These are phyloP conservation scores for Wallacemonas sp. DNA, from an alignment of 208 protist genomes.

Conservation along the genomic window DNA sequence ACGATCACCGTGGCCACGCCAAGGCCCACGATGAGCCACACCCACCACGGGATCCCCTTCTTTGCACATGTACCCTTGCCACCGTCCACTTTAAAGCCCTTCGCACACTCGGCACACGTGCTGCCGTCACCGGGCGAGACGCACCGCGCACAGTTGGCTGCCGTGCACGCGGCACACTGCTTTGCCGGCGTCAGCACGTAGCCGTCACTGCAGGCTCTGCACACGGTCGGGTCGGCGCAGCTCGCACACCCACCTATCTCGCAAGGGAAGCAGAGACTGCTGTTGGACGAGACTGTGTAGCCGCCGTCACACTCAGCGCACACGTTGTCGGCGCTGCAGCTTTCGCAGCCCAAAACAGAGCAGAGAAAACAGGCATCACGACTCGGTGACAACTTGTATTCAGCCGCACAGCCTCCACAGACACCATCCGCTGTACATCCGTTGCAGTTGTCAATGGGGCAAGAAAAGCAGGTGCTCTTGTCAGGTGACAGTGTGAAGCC, in stretches of 20 bases:
- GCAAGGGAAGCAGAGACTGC: background rate
- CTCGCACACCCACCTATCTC: background rate
- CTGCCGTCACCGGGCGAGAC: background rate
- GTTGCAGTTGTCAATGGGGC: background rate
- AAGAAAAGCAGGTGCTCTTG: background rate
- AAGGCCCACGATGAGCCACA: background rate
- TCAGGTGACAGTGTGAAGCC: background rate
- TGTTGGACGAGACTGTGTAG: background rate
- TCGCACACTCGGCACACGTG: background rate
- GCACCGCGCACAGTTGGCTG: background rate
- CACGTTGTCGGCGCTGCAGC: background rate
- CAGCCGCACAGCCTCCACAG: background rate
- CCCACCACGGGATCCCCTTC: background rate
- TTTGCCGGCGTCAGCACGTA: background rate
- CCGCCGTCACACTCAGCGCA: background rate
- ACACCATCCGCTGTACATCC: background rate
- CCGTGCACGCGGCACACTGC: background rate
- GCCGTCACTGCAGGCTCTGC: background rate
- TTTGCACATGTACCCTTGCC: background rate
- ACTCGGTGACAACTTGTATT: background rate
- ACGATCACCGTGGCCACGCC: background rate
- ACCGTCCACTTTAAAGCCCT: background rate
- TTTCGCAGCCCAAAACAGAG: background rate
- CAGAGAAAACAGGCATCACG: background rate
- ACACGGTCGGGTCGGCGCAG: background rate